These are phyloP conservation scores for Mucor indicus DNA, from an alignment of 371 early-diverging fungal genomes.

Conservation along the genomic window DNA sequence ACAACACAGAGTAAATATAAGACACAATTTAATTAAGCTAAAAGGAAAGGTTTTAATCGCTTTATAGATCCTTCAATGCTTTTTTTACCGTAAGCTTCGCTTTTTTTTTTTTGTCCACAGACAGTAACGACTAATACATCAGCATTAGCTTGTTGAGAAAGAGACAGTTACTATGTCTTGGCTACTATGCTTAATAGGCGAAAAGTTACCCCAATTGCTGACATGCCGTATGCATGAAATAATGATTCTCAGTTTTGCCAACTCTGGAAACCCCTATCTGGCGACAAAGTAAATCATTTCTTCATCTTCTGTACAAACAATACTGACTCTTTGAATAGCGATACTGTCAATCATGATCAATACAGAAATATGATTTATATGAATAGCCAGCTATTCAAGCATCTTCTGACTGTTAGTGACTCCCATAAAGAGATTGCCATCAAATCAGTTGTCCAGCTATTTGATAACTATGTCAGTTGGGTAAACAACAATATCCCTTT, in stretches of 20 bases:
- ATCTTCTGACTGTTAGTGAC: conserved; percentile 9
- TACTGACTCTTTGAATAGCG: background rate
- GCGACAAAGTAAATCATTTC: conserved; percentile 7
- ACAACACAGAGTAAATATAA: conserved; percentile 21
- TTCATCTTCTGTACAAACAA: background rate
- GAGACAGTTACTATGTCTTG: conserved; percentile 20
- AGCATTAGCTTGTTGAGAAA: conserved; percentile 3
- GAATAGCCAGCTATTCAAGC: conserved; percentile 13
- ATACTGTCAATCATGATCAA: background rate
- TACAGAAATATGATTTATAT: conserved; percentile 14
- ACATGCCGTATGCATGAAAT: conserved; percentile 27
- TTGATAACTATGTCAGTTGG: conserved; percentile 14
- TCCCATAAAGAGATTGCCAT: conserved; percentile 5
- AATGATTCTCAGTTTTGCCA: conserved; percentile 18
- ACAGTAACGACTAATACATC: conserved; percentile 1
- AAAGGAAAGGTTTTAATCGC: background rate
- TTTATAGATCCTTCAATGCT: conserved; percentile 7
- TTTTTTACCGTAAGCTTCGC: conserved; percentile 17
- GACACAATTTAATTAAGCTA: background rate
- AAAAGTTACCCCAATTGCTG: conserved; percentile 21
- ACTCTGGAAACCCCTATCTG: conserved; percentile 26
- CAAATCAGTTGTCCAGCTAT: conserved; percentile 14
- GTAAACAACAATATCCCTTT: conserved; percentile 1
- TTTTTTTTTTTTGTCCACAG: background rate
- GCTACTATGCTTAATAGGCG: conserved; percentile 26